Conservation (phyloP, 2,329 filamentous ascomycete species). For the Trichoderma oligosporum region DNA sequence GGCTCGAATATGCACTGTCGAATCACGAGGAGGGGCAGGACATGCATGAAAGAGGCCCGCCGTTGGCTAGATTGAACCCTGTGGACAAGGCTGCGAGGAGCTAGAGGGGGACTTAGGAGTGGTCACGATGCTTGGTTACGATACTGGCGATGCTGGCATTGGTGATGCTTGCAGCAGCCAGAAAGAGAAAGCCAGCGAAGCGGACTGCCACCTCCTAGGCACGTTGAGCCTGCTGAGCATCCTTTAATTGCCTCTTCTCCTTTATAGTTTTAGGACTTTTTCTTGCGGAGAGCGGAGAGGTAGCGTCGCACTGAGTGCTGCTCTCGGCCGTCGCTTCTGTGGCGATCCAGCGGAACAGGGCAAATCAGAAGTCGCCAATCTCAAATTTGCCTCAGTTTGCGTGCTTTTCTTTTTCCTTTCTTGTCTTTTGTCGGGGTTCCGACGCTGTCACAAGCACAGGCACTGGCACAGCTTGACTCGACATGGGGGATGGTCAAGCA, state of each 20-base stretch:
- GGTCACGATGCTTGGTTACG: constrained; percentile 5
- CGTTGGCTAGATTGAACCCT: constrained; percentile 9
- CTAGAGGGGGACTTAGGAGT: constrained; percentile 1
- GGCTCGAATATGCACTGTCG: constrained; percentile 12
- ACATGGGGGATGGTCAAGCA: not conserved
- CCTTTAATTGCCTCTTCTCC: not conserved
- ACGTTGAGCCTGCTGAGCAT: not conserved
- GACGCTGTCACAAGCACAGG: constrained; percentile 1
- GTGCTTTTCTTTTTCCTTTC: not conserved
- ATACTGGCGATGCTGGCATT: not conserved
- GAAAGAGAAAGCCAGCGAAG: too few species aligned
- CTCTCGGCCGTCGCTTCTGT: not conserved
- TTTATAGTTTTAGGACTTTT: too few species aligned
- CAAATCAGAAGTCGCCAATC: not conserved
- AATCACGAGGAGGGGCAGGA: constrained; percentile 18
- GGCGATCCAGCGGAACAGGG: not conserved
- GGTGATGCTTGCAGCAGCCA: not conserved
- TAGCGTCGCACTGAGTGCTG: not conserved
- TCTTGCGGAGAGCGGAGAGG: too few species aligned
- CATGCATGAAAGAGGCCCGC: constrained; percentile 20
- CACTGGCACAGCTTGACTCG: too few species aligned
- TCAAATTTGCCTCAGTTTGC: constrained; percentile 3
- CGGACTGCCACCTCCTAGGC: too few species aligned
- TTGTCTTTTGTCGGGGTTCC: not conserved
- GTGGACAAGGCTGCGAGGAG: constrained; percentile 16